Base-by-base conservation (phyloP, 2,329 filamentous ascomycete species). In the Colletotrichum cereale region DNA sequence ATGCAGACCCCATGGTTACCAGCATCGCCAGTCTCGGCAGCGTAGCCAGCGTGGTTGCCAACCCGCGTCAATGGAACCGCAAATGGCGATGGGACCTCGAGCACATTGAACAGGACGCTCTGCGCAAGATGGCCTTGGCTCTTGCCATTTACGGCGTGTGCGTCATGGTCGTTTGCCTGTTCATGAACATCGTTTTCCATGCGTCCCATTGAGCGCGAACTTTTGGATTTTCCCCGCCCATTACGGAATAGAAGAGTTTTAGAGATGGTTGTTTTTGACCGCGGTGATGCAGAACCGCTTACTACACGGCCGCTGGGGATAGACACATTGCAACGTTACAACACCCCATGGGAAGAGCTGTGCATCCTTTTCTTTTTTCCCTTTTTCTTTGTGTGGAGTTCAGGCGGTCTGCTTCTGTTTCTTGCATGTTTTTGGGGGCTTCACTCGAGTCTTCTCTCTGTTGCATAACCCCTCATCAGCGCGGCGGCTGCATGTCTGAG, bases 141-240 rank as follows among this genome's bases (percentile, higher is more conserved):
- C 84, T 99, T 71, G 92, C 93, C 10, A 85, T 95, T 11, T 99
- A 99, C 78, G 96, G 96, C 26, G 75, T 94, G 11, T 83, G 93
- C 60, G 95, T 99, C 64, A 98, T 99, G 96, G 84, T 93, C 36
- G 91, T 96, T 58, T 98, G 95, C 79, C 83, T 99, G 76, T 84
- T 89, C 53, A 94, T 95, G 78, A 98, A 98, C 80, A 90, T 93
- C 18, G 93, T 97, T 76, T 95, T 96, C 76, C 86, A 89, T 62
- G 88, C 86, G 66, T 86, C 87, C 67, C 89, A 92, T 82, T 93
- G 82, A 75, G 31, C 24, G 12, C 29, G 52, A 18, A 36, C 29
- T 16, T 21, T 50, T 55, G 44, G 5, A 24, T n/a, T 47, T 47
- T 12, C 40, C 14, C 34, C 12, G 3, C 7, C n/a, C 53, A 48